Evolutionary conservation across 108 stramenopile species (phyloP), one percentile per base, ranked within the genome.

Genomic region (Seminavis robusta): DNA sequence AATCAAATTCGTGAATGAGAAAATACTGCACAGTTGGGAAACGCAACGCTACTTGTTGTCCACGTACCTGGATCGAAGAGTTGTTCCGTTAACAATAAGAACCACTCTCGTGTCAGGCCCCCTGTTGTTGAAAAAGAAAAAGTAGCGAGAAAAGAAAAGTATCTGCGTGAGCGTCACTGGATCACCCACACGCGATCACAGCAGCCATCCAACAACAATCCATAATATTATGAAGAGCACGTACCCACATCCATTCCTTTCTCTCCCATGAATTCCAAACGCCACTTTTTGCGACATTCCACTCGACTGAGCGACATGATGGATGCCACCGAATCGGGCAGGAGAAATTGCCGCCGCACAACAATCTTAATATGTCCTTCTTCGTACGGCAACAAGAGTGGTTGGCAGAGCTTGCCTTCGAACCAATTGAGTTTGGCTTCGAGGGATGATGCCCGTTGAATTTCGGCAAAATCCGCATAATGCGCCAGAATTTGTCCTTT

Each of bases 41-140:
- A 0, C 84, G 74, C 26, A 56, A 67, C 10, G 70, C 65, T 34
- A 73, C 58, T 80, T 89, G 94, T 32, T 93, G 60, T 2, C 82
- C 90, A n/a, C 52, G 78, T 89, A 66, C 89, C 83, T 9, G 88
- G 80, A 56, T 95, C 84, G 63, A 95, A 93, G 17, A 91, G 71
- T 52, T 83, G 61, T 41, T 83, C 64, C 0, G 91, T 79, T 17
- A 79, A 69, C 9, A 77, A 43, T 48, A 76, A 66, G 52, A 84
- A 95, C 83, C 83, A 93, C 65, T 95, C 94, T n/a, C n/a, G n/a
- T 11, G 88, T 56, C 17, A 88, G 76, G n/a, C n/a, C n/a, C n/a
- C n/a, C n/a, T n/a, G n/a, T n/a, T n/a, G n/a, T n/a, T n/a, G n/a
- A n/a, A n/a, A n/a, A n/a, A n/a, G n/a, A n/a, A n/a, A n/a, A n/a